Conservation (phyloP, 2,329 filamentous ascomycete species). For the Diplodia scrobiculata region DNA sequence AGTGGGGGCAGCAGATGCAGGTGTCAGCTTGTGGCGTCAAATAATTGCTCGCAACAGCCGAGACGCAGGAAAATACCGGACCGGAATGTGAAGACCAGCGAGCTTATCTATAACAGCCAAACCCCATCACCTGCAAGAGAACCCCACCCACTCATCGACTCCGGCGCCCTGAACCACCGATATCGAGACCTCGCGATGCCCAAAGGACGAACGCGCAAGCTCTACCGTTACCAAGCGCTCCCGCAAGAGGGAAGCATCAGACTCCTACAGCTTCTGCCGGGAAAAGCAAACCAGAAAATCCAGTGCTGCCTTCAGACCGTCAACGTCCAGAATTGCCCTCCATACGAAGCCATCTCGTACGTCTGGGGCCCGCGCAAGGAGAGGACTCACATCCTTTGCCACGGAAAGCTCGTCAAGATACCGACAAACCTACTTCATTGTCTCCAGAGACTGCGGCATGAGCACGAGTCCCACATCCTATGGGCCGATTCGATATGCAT, state of each 20-base stretch:
- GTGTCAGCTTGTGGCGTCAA: not conserved
- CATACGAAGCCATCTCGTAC: conserved; percentile 20
- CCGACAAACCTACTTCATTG: not conserved
- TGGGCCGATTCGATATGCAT: conserved; percentile 32
- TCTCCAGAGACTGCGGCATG: not conserved
- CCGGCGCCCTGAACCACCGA: too few species aligned
- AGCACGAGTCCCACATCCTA: conserved; percentile 9
- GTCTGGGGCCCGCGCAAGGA: conserved; percentile 4
- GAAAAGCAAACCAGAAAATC: not conserved
- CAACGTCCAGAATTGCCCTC: not conserved
- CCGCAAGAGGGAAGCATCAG: not conserved
- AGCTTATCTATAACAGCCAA: too few species aligned
- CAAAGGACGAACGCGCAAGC: not conserved
- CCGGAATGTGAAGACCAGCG: too few species aligned
- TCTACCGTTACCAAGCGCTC: not conserved
- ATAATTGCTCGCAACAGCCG: not conserved
- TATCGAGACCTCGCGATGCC: not conserved
- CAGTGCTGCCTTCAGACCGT: not conserved
- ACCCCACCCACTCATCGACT: not conserved
- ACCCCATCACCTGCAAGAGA: not conserved
- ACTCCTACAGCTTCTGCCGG: not conserved
- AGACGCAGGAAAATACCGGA: too few species aligned
- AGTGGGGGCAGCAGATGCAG: too few species aligned
- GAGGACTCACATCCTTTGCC: not conserved
- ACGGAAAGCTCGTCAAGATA: not conserved